Conservation (phyloP, 2,329 filamentous ascomycete genomes). For the Talaromyces amestolkiae region DNA sequence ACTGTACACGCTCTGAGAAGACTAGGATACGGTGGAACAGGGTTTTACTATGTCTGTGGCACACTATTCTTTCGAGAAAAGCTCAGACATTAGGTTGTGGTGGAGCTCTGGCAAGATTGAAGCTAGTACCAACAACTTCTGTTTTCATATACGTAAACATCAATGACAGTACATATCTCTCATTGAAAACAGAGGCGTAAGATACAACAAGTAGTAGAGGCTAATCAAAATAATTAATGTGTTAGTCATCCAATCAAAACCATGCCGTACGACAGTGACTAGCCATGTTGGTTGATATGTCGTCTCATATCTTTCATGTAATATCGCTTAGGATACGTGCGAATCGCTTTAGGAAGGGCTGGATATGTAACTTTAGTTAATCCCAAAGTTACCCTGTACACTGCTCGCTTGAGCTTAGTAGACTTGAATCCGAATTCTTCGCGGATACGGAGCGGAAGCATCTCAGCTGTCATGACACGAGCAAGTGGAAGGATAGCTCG, state of each 20-base stretch:
- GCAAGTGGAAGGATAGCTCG: constrained; percentile 10
- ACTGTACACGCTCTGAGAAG: neutral
- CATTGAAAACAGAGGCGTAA: neutral
- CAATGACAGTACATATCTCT: neutral
- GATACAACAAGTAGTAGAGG: neutral
- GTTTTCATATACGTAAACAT: neutral
- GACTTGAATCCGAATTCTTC: neutral
- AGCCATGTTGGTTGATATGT: neutral
- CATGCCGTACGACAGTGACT: neutral
- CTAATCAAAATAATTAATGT: neutral
- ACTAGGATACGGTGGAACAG: neutral
- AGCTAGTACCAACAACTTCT: neutral
- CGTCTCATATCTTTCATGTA: constrained; percentile 36
- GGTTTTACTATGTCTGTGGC: neutral
- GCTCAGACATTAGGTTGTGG: neutral
- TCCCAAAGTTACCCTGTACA: constrained; percentile 24
- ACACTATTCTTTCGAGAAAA: neutral
- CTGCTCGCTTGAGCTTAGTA: constrained; percentile 24
- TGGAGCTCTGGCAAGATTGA: neutral
- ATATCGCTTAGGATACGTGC: constrained; percentile 27
- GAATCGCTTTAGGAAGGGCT: constrained; percentile 27
- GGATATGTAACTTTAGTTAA: constrained; percentile 26
- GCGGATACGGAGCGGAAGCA: neutral
- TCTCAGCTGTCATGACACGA: neutral
- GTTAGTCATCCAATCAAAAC: neutral